Evolutionary conservation across 305 asterid genomes (phyloP).

Genomic region (Fraxinus sp.): DNA sequence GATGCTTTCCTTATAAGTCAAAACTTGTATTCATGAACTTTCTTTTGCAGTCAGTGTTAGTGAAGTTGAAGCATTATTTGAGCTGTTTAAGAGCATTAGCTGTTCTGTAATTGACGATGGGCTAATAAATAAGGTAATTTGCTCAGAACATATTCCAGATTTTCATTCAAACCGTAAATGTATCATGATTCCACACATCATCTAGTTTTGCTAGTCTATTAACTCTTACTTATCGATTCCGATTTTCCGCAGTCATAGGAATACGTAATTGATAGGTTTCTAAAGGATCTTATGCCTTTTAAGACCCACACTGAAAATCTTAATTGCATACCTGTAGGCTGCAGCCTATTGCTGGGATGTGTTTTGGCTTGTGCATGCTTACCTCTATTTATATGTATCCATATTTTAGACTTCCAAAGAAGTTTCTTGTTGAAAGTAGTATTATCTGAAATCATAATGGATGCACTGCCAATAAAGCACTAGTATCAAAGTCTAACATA

Average conservation of each 20-base stretch:
- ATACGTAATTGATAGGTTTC: neutral
- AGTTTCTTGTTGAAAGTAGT: conserved; percentile 8
- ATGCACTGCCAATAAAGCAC: neutral
- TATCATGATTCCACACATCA: neutral
- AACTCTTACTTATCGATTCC: neutral
- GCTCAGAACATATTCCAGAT: neutral
- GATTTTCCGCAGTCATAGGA: neutral
- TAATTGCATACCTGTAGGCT: neutral
- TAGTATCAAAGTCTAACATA: neutral
- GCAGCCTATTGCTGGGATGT: neutral
- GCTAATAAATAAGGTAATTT: conserved; percentile 55
- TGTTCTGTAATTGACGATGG: conserved; percentile 61
- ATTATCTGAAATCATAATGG: neutral
- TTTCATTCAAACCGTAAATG: neutral
- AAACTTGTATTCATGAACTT: conserved; percentile 4
- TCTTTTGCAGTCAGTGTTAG: conserved; percentile 62
- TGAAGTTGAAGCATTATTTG: conserved; percentile 68
- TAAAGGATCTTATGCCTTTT: neutral
- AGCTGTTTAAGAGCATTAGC: conserved; percentile 67
- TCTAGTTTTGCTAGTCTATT: neutral
- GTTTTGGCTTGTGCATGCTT: neutral
- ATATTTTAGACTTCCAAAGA: conserved; percentile 5
- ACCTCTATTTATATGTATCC: neutral
- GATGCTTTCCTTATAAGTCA: neutral
- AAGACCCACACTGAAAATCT: neutral